Evolutionary conservation across 2,329 filamentous ascomycete genomes (phyloP), one percentile per base, ranked within the genome.

Genomic region (Cryoendolithus antarcticus): DNA sequence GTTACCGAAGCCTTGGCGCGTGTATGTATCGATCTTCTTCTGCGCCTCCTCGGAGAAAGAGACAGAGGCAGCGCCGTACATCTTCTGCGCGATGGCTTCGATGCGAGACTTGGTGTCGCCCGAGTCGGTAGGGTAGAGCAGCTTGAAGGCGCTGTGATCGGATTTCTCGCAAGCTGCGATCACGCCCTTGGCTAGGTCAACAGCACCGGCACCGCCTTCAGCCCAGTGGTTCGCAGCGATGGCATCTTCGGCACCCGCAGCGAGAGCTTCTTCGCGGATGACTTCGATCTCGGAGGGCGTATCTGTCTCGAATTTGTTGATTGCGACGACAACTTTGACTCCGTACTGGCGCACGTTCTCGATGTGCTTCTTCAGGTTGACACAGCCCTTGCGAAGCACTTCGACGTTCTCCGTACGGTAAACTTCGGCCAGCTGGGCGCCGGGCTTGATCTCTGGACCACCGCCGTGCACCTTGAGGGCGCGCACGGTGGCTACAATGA

Each of bases 381-480:
- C 74, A 57, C 91, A 96, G 13, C 91, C 91, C 48, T 78, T 77
- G 46, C 86, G 82, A 42, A 98, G 77, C 39, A 95, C 73, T 3
- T 96, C 89, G 35, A 93, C 75, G 56, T 96, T 94, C 70, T 98
- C 91, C 43, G 88, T 81, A 55, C 79, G 81, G 70, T 96, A 98
- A 9, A 93, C 82, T 45, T 86, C 77, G 51, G 80, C 72, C 10
- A 96, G 76, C 40, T 89, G 64, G 13, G 82, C 84, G 40, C 89
- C 91, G 13, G 89, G 84, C 33, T 82, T 75, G 56, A 96, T 94
- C 28, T 89, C 82, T n/a, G 91, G 89, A 11, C 88, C 91, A 42
- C 89, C 91, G 39, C 91, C 91, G 62, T 98, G 91, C 3, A 95
- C 88, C 72, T 98, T 98, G 48, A 98, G 72, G 5, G 91, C 91